A percentile compares a stretch with the other conserved stretches of the same genome.
Conservation (phyloP, 352 stramenopile species). For the Phytophthora litchii region DNA sequence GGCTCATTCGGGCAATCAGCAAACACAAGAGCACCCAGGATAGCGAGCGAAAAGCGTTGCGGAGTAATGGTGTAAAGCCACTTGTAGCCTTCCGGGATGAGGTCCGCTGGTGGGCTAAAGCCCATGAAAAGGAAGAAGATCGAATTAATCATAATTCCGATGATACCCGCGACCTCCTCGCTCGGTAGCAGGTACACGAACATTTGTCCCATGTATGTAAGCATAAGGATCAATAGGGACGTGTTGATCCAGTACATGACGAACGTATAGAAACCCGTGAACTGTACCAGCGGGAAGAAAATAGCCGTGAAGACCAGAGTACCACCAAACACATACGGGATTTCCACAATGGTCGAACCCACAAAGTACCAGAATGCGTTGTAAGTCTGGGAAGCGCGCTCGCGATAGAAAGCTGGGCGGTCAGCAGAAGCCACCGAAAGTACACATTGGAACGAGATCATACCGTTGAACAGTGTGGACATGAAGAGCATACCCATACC, state of each 20-base stretch:
- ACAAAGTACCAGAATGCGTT: conserved; percentile 71
- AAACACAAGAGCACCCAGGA: conserved; percentile 36
- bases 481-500: conserved; percentile 88
- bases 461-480: conserved; percentile 80
- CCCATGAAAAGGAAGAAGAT: conserved; percentile 51
- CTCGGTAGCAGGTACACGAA: conserved; percentile 39
- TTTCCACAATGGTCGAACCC: conserved; percentile 87
- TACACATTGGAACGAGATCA: conserved; percentile 77
- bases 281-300: conserved; percentile 52
- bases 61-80: conserved; percentile 52
- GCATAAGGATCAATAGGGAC: conserved; percentile 41
- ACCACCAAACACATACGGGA: conserved; percentile 73
- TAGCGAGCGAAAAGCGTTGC: conserved; percentile 34
- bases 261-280: conserved; percentile 38
- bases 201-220: conserved; percentile 46
- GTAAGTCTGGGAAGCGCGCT: conserved; percentile 85
- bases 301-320: conserved; percentile 38
- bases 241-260: conserved; percentile 48
- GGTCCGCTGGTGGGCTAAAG: conserved; percentile 37
- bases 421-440: conserved; percentile 76
- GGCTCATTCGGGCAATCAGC: conserved; percentile 38
- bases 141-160: conserved; percentile 36
- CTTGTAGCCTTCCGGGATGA: conserved; percentile 42
- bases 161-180: conserved; percentile 33
- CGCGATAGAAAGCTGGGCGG: conserved; percentile 86